Conservation (phyloP, 2,329 filamentous ascomycete species). For the Pseudogymnoascus sp. region DNA sequence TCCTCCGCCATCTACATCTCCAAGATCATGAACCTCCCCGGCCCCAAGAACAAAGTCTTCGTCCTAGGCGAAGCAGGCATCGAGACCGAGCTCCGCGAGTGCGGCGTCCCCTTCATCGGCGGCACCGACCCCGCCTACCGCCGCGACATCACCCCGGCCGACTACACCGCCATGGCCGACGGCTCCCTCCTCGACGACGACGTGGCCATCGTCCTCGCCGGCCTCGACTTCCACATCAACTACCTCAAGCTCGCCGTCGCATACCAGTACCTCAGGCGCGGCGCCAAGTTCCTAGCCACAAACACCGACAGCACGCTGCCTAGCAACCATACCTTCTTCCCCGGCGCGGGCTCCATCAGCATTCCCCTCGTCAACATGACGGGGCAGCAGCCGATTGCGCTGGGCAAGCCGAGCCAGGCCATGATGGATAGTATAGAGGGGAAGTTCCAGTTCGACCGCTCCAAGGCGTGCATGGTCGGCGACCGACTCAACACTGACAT, state of each 20-base stretch:
- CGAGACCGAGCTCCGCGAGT: conserved; percentile 75
- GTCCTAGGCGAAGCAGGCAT: conserved; percentile 87
- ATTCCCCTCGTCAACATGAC: conserved; percentile 69
- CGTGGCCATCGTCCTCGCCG: conserved; percentile 81
- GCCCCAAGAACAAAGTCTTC: conserved; percentile 84
- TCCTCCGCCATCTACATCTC: conserved; percentile 93
- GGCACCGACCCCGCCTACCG: conserved; percentile 74
- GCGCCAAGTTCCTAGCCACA: conserved; percentile 83
- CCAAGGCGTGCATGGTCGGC: conserved; percentile 87
- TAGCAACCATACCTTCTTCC: conserved; percentile 73
- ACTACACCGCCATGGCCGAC: conserved; percentile 72
- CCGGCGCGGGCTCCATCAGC: conserved; percentile 77
- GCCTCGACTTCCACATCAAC: conserved; percentile 89
- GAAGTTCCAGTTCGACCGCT: conserved; percentile 81
- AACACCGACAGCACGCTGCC: conserved; percentile 90
- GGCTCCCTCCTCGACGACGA: conserved; percentile 71
- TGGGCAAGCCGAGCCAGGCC: conserved; percentile 93
- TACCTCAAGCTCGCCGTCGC: conserved; percentile 85
- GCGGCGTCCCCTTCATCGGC: conserved; percentile 72
- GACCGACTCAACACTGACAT: conserved; percentile 94
- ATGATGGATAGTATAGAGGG: conserved; percentile 99
- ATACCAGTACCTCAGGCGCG: conserved; percentile 74
- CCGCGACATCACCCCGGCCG: conserved; percentile 69
- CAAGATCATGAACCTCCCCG: conserved; percentile 72
- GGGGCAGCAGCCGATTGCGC: conserved; percentile 59